phyloP scores from a whole-genome alignment of 441 rosid genomes.

The Breynia disticha region DNA sequence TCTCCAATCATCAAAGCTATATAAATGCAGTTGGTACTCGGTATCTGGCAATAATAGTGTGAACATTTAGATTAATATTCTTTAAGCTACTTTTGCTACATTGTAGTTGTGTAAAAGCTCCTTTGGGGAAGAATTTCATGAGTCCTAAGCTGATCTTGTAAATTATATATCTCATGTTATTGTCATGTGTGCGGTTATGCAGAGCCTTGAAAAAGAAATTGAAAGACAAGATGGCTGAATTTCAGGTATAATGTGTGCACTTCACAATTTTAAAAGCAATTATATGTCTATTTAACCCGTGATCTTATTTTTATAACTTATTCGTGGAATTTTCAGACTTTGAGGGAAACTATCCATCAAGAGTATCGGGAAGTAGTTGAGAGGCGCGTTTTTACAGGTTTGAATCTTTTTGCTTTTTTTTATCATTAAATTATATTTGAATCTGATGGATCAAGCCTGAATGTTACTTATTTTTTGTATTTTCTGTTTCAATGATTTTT shows the following conservation, averaged over 20 bases:
- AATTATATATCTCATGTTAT: background rate
- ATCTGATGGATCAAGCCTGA: slow-evolving; percentile 1
- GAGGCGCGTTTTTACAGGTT: slow-evolving; percentile 97
- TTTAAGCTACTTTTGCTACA: slow-evolving; percentile 55
- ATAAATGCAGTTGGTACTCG: too few relatives aligned
- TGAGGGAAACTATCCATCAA: slow-evolving; percentile 83
- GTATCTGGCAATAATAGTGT: slow-evolving; percentile 22
- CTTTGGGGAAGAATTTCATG: too few relatives aligned
- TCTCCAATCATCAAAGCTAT: too few relatives aligned
- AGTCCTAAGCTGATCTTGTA: too few relatives aligned
- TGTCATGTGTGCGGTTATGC: slow-evolving; percentile 16
- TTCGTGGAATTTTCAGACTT: slow-evolving; percentile 36
- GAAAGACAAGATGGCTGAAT: slow-evolving; percentile 87
- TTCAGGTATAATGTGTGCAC: slow-evolving; percentile 46
- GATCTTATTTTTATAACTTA: background rate
- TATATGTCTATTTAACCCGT: background rate
- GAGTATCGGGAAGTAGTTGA: slow-evolving; percentile 94
- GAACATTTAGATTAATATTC: too few relatives aligned
- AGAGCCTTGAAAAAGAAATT: slow-evolving; percentile 88
- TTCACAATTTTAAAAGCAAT: background rate
- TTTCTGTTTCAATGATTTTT: slow-evolving; percentile 19
- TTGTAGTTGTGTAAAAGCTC: background rate
- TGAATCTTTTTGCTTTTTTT: slow-evolving; percentile 7
- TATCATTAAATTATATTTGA: background rate
- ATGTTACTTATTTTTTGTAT: slow-evolving; percentile 17